Percentiles rank a stretch among this genome's conserved stretches.
Evolutionary conservation across 371 early-diverging fungal genomes (phyloP).

Genomic region (Zancudomyces culisetae): DNA sequence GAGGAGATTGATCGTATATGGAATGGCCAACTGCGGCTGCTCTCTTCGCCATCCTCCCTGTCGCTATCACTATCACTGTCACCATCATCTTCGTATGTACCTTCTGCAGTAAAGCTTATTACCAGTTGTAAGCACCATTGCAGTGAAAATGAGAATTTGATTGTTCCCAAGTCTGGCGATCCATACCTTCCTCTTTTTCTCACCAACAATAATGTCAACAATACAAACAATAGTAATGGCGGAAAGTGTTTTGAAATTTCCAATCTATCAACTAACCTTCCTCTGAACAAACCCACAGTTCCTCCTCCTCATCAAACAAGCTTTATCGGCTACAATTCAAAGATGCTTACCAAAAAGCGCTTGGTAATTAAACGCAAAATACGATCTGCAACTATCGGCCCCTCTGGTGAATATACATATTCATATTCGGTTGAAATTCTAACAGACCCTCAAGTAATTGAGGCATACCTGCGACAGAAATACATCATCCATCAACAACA

Average conservation of each 20-base stretch:
- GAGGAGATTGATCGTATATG: conserved; percentile 89
- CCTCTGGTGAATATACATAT: conserved; percentile 46
- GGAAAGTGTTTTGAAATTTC: background rate
- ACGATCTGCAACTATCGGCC: conserved; percentile 36
- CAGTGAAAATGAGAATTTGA: conserved; percentile 11
- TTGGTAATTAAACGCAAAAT: conserved; percentile 19
- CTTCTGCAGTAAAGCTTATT: background rate
- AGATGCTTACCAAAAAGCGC: conserved; percentile 4
- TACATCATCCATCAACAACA: conserved; percentile 45
- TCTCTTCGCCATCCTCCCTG: background rate
- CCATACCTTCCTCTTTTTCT: background rate
- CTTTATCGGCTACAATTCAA: background rate
- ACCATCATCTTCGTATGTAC: no score
- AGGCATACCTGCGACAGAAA: conserved; percentile 69
- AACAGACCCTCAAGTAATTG: conserved; percentile 65
- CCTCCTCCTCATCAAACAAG: background rate
- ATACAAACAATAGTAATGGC: background rate
- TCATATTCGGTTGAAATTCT: no score
- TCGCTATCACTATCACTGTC: background rate
- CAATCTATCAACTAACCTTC: background rate
- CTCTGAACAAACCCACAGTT: background rate
- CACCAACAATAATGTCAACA: background rate
- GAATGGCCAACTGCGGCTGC: conserved; percentile 60
- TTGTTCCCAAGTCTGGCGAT: conserved; percentile 11
- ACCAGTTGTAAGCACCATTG: conserved; percentile 7